These are phyloP conservation scores for Centella asiatica DNA, from an alignment of 129 eudicot species.

Conservation along the genomic window DNA sequence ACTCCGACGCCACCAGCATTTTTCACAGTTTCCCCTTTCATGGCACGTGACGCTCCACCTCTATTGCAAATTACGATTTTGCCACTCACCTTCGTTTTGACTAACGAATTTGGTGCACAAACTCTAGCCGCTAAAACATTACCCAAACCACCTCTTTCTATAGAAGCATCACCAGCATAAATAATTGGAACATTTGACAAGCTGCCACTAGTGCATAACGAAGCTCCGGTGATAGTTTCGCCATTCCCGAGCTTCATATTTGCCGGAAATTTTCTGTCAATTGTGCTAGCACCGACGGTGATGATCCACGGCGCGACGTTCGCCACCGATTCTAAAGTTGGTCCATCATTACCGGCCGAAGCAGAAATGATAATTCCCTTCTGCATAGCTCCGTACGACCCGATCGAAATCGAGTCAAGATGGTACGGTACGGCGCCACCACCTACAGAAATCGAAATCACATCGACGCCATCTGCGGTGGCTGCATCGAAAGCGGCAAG, in stretches of 20 bases:
- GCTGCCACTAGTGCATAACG: conserved; percentile 34
- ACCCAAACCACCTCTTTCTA: not conserved
- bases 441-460: conserved; percentile 67
- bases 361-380: conserved; percentile 72
- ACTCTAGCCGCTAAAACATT: conserved; percentile 22
- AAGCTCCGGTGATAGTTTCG: conserved; percentile 44
- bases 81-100: conserved; percentile 35
- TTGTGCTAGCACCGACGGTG: conserved; percentile 77
- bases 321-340: conserved; percentile 31
- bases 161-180: conserved; percentile 42
- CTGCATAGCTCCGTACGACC: conserved; percentile 66
- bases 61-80: conserved; percentile 70
- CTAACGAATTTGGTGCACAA: conserved; percentile 49
- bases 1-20: conserved; percentile 67
- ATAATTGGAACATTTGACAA: conserved; percentile 36
- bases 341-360: conserved; percentile 81
- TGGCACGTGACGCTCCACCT: conserved; percentile 42
- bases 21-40: conserved; percentile 50
- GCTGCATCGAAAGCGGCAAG: conserved; percentile 75
- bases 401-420: conserved; percentile 69
- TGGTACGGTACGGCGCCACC: conserved; percentile 34
- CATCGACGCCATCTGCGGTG: conserved; percentile 64
- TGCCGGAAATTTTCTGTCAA: conserved; percentile 63
- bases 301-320: conserved; percentile 90
- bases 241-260: conserved; percentile 54